These are phyloP conservation scores for Dendrobium officinale DNA, from an alignment of 106 monocot genomes.

Conservation along the genomic window DNA sequence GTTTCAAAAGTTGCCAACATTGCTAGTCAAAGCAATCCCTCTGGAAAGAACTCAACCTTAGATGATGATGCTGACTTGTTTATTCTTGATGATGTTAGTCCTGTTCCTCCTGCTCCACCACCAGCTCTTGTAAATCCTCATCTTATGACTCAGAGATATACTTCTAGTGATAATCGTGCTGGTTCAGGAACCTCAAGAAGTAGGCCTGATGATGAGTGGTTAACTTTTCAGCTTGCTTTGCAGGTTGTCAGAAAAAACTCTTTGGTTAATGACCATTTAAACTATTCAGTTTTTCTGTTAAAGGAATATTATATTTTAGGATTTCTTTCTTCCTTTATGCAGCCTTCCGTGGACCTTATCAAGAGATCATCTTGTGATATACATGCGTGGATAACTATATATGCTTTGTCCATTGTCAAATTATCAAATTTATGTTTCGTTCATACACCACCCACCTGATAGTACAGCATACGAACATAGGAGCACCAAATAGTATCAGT, in stretches of 20 bases:
- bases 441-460: background rate
- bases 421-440: background rate
- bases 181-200: conserved; percentile 22
- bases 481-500: background rate
- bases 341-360: background rate
- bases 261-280: background rate
- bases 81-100: conserved; percentile 59
- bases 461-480: background rate
- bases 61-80: conserved; percentile 54
- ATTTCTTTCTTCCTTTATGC: background rate
- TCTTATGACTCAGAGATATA: conserved; percentile 13
- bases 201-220: conserved; percentile 53
- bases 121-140: conserved; percentile 4
- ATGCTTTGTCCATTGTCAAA: background rate
- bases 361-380: background rate
- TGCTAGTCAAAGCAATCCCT: conserved; percentile 9
- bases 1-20: conserved; percentile 5
- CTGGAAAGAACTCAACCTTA: conserved; percentile 8
- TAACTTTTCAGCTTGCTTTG: conserved; percentile 62
- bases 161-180: conserved; percentile 10
- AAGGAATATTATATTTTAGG: conserved; percentile 2
- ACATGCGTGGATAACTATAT: background rate
- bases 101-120: background rate
- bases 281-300: background rate
- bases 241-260: conserved; percentile 41